Percentiles rank a stretch among this genome's conserved stretches.
Evolutionary conservation across 345 rosid species (phyloP).

Genomic region (Rhizophora apiculata): DNA sequence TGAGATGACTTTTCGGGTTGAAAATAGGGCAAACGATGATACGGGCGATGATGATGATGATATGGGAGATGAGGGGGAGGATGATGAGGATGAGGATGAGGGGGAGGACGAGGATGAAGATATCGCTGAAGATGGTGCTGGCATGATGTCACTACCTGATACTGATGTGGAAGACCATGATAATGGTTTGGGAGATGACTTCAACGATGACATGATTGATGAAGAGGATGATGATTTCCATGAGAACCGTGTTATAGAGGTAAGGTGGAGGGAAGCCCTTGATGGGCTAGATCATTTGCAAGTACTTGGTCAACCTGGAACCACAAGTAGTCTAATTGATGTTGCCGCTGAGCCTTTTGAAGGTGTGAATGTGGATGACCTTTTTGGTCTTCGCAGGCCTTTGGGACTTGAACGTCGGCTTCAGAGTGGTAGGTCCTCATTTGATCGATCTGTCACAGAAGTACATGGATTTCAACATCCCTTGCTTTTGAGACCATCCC

Average conservation of each 20-base stretch:
- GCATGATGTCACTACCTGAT: slow-evolving; percentile 89
- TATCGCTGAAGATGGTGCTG: slow-evolving; percentile 89
- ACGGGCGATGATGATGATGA: slow-evolving; percentile 91
- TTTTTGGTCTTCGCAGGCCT: slow-evolving; percentile 84
- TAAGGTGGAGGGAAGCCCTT: slow-evolving; percentile 92
- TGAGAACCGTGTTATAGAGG: slow-evolving; percentile 86
- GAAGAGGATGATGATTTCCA: slow-evolving; percentile 96
- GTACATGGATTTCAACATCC: slow-evolving; percentile 91
- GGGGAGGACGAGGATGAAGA: slow-evolving; percentile 95
- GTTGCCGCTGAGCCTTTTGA: slow-evolving; percentile 93
- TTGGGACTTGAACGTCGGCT: slow-evolving; percentile 85
- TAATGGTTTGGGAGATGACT: slow-evolving; percentile 84
- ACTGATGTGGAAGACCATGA: slow-evolving; percentile 95
- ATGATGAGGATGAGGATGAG: slow-evolving; percentile 78
- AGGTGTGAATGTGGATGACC: slow-evolving; percentile 93
- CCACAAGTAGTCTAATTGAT: slow-evolving; percentile 66
- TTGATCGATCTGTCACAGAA: slow-evolving; percentile 67
- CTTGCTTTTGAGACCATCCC: slow-evolving; percentile 77
- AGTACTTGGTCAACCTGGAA: slow-evolving; percentile 85
- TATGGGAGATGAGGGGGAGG: slow-evolving; percentile 96
- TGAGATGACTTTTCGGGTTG: slow-evolving; percentile 77
- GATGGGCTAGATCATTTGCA: slow-evolving; percentile 93
- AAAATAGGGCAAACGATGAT: slow-evolving; percentile 77
- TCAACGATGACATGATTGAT: slow-evolving; percentile 89
- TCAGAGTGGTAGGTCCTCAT: slow-evolving; percentile 68